These are phyloP conservation scores for Penicillium goetzii DNA, from an alignment of 495 filamentous ascomycete species.

Conservation along the genomic window DNA sequence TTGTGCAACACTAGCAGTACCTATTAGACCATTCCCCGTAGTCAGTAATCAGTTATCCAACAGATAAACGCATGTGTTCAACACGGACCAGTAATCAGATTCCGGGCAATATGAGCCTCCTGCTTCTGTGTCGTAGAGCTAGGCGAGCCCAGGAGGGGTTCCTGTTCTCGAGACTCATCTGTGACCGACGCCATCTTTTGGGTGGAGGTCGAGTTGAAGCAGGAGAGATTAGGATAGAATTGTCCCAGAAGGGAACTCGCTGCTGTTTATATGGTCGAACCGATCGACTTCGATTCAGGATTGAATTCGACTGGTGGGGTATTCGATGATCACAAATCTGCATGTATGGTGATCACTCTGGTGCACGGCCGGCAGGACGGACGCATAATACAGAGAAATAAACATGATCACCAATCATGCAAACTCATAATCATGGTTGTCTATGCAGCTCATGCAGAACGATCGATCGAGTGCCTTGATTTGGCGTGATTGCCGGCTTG, in stretches of 20 bases:
- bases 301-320: background rate
- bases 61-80: background rate
- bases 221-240: background rate
- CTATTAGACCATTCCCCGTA: slow-evolving; percentile 37
- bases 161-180: slow-evolving; percentile 57
- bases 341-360: slow-evolving; percentile 2
- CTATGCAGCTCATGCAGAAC: background rate
- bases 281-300: background rate
- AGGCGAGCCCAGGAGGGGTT: slow-evolving; percentile 74
- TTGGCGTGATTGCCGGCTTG: slow-evolving; percentile 22
- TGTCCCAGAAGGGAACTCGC: background rate
- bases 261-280: background rate
- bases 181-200: slow-evolving; percentile 24
- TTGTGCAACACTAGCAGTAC: slow-evolving; percentile 71
- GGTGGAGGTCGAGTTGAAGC: no score
- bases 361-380: background rate
- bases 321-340: background rate
- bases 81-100: slow-evolving; percentile 75
- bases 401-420: background rate
- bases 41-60: background rate
- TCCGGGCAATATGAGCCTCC: slow-evolving; percentile 59
- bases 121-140: slow-evolving; percentile 75
- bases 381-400: background rate
- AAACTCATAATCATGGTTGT: background rate
- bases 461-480: background rate